Evolutionary conservation across 202 grass and related monocot species (phyloP).

Genomic region (Musa balbisiana): DNA sequence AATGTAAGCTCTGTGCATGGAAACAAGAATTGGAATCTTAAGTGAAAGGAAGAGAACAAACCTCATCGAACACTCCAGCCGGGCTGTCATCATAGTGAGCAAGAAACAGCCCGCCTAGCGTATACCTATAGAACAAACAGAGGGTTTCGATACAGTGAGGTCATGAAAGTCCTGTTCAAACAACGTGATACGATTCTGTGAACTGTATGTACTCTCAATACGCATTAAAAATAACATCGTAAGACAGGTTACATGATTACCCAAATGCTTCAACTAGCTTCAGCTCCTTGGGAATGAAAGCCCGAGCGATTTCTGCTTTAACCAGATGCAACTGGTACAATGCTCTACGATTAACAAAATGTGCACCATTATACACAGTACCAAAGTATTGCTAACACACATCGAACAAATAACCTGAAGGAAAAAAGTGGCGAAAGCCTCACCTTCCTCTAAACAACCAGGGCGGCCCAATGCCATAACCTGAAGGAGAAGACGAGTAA

Average conservation of each 20-base stretch:
- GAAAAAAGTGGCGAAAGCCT: not conserved
- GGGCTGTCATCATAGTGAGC: conserved; percentile 95
- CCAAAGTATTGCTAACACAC: not conserved
- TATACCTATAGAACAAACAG: conserved; percentile 32
- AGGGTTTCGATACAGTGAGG: not conserved
- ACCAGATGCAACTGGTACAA: conserved; percentile 94
- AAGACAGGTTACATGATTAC: conserved; percentile 22
- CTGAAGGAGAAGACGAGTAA: conserved; percentile 16
- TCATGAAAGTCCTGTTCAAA: too few relatives aligned
- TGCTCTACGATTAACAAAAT: conserved; percentile 41
- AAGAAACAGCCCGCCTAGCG: conserved; percentile 90
- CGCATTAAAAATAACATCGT: not conserved
- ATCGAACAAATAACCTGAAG: not conserved
- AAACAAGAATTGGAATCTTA: not conserved
- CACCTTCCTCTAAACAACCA: conserved; percentile 94
- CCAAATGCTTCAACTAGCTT: conserved; percentile 89
- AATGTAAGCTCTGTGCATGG: not conserved
- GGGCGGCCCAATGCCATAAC: conserved; percentile 56
- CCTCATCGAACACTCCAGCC: conserved; percentile 91
- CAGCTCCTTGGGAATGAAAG: conserved; percentile 72
- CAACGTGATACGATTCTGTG: too few relatives aligned
- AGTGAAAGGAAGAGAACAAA: conserved; percentile 2
- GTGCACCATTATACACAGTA: not conserved
- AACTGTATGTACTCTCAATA: too few relatives aligned
- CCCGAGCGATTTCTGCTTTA: conserved; percentile 77